Conservation (phyloP, 2,329 filamentous ascomycete species). For the Phialocephala subalpina region DNA sequence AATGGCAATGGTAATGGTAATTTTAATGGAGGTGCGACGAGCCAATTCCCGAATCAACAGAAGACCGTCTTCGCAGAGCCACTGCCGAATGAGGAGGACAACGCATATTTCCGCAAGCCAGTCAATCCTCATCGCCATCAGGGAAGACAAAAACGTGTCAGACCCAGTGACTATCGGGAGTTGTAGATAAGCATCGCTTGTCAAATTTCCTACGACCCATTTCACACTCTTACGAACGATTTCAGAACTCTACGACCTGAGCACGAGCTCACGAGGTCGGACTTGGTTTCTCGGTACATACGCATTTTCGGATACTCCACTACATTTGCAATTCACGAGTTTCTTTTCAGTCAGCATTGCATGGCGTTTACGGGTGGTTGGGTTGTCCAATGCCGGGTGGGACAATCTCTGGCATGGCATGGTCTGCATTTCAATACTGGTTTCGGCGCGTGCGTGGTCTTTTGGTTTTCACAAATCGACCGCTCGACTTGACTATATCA, state of each 20-base stretch:
- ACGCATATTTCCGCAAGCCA: slow-evolving; percentile 93
- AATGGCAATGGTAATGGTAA: slow-evolving; percentile 3
- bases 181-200: slow-evolving; percentile 54
- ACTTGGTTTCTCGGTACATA: slow-evolving; percentile 7
- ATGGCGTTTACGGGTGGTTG: slow-evolving; percentile 6
- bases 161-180: slow-evolving; percentile 92
- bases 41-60: slow-evolving; percentile 64
- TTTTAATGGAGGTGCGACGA: slow-evolving; percentile 35
- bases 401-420: neutral
- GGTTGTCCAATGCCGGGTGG: neutral
- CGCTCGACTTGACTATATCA: neutral
- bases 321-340: neutral
- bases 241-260: no score
- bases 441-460: neutral
- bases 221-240: no score
- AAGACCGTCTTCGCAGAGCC: slow-evolving; percentile 54
- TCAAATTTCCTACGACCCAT: no score
- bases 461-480: neutral
- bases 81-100: slow-evolving; percentile 75
- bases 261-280: no score
- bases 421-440: neutral
- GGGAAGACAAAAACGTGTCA: slow-evolving; percentile 78
- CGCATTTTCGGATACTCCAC: neutral
- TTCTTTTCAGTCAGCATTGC: slow-evolving; percentile 8
- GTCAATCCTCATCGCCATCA: slow-evolving; percentile 93